A percentile compares a stretch with the other conserved stretches of the same genome.
phyloP scores from a whole-genome alignment of 345 rosid genomes.

The Carallia brachiata region DNA sequence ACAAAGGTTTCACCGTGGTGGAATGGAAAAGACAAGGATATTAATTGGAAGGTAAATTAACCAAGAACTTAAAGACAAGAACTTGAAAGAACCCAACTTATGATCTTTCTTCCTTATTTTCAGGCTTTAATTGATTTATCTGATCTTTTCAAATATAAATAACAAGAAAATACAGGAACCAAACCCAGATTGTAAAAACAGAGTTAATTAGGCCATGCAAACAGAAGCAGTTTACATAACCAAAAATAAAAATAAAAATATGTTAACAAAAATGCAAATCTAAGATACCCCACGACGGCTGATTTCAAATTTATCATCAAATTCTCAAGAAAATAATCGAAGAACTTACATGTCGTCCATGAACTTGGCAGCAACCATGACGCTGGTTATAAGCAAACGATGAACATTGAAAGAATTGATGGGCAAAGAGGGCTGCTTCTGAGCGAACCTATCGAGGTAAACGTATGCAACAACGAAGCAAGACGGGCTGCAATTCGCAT shows the following conservation, averaged over 20 bases:
- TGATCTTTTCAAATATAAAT: neutral
- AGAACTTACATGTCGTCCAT: conserved; percentile 84
- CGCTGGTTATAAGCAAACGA: conserved; percentile 83
- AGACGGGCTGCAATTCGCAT: conserved; percentile 86
- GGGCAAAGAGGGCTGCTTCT: conserved; percentile 70
- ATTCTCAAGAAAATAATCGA: neutral
- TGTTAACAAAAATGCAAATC: neutral
- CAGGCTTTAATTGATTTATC: neutral
- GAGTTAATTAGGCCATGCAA: neutral
- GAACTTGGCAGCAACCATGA: conserved; percentile 85
- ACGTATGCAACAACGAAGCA: conserved; percentile 86
- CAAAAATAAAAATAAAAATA: neutral
- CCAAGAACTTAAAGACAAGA: neutral
- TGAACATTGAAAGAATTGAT: conserved; percentile 83
- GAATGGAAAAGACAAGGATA: neutral
- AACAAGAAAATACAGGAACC: conserved; percentile 3
- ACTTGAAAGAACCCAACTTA: neutral
- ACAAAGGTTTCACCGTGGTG: no score
- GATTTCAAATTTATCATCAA: neutral
- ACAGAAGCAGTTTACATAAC: neutral
- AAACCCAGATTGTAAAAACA: conserved; percentile 8
- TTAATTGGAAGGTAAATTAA: neutral
- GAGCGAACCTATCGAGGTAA: conserved; percentile 79
- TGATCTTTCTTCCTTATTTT: neutral
- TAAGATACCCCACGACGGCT: neutral